Percentiles rank a stretch among this genome's conserved stretches.
These are phyloP conservation scores for Jackrogersella minutella DNA, from an alignment of 495 filamentous ascomycete species.

Conservation along the genomic window DNA sequence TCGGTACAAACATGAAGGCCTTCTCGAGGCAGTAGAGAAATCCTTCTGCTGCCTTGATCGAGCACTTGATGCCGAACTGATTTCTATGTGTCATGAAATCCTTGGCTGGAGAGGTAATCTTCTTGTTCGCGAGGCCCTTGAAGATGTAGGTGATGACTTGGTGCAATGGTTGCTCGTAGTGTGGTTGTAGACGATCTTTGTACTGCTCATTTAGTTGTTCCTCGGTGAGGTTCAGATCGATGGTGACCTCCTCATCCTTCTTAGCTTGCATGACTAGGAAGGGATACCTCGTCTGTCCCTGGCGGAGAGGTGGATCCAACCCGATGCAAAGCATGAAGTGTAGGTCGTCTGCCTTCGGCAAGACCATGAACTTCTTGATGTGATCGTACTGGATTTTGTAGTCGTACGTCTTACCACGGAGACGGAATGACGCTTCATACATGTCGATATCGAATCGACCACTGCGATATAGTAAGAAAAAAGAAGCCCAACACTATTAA, in stretches of 20 bases:
- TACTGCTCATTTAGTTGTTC: constrained; percentile 83
- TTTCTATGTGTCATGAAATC: constrained; percentile 92
- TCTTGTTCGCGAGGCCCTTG: constrained; percentile 91
- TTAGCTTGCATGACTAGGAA: constrained; percentile 99
- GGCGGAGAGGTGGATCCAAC: constrained; percentile 92
- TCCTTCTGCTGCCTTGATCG: constrained; percentile 98
- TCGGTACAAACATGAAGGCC: constrained; percentile 98
- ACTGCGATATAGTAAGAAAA: constrained; percentile 62
- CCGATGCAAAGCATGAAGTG: constrained; percentile 96
- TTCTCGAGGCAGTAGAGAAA: constrained; percentile 97
- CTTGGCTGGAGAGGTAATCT: constrained; percentile 89
- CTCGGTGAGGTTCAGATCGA: constrained; percentile 98
- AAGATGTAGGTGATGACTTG: constrained; percentile 94
- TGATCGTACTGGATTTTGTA: constrained; percentile 99
- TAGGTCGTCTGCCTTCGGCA: constrained; percentile 96
- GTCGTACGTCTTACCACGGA: constrained; percentile 99
- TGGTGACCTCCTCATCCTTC: constrained; percentile 93
- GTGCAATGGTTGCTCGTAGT: constrained; percentile 91
- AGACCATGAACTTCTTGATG: constrained; percentile 98
- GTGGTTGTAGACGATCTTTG: constrained; percentile 82
- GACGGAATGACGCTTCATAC: constrained; percentile 97
- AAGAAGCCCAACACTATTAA: neutral
- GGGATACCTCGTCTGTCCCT: constrained; percentile 97
- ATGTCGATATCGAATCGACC: constrained; percentile 99
- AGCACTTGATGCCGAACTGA: constrained; percentile 97